A percentile compares a stretch with the other conserved stretches of the same genome.
phyloP scores from a whole-genome alignment of 2,329 filamentous ascomycete species.

The Periconia macrospinosa region DNA sequence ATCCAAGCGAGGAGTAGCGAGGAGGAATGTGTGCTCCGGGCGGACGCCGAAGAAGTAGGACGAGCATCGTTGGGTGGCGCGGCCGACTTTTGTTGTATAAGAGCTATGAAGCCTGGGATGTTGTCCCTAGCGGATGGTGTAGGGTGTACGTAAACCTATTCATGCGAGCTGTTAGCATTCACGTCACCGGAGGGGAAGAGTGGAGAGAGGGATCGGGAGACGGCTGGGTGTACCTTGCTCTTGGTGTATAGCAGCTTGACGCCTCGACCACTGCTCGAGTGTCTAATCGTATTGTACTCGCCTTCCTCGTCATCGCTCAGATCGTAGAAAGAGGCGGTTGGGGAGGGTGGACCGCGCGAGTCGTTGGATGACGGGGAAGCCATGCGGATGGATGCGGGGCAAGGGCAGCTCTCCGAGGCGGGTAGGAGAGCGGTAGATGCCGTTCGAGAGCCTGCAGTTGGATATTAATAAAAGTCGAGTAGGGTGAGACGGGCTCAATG shows the following conservation, averaged over 20 bases:
- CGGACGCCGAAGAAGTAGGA: slow-evolving; percentile 47
- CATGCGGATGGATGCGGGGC: slow-evolving; percentile 28
- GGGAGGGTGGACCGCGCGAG: slow-evolving; percentile 60
- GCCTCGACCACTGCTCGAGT: slow-evolving; percentile 73
- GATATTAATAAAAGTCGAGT: not conserved
- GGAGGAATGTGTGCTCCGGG: slow-evolving; percentile 56
- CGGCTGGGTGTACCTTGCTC: slow-evolving; percentile 72
- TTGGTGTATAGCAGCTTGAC: slow-evolving; percentile 96
- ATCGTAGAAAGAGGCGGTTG: slow-evolving; percentile 88
- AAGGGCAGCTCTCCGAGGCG: not conserved
- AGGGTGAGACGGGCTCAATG: not conserved
- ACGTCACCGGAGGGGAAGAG: slow-evolving; percentile 17
- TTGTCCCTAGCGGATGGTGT: slow-evolving; percentile 94
- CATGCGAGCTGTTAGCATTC: slow-evolving; percentile 16
- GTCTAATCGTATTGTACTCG: slow-evolving; percentile 91
- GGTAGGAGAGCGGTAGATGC: not conserved
- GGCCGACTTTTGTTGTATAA: slow-evolving; percentile 80
- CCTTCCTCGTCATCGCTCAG: slow-evolving; percentile 95
- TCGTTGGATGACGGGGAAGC: slow-evolving; percentile 22
- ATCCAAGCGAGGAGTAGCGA: slow-evolving; percentile 91
- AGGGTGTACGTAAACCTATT: slow-evolving; percentile 90
- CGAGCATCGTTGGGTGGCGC: slow-evolving; percentile 31
- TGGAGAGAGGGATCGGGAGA: not conserved
- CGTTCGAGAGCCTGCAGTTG: not conserved
- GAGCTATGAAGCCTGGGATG: slow-evolving; percentile 87